These are phyloP conservation scores for Yamadazyma sp. DNA, from an alignment of 805 yeast species.

Conservation along the genomic window DNA sequence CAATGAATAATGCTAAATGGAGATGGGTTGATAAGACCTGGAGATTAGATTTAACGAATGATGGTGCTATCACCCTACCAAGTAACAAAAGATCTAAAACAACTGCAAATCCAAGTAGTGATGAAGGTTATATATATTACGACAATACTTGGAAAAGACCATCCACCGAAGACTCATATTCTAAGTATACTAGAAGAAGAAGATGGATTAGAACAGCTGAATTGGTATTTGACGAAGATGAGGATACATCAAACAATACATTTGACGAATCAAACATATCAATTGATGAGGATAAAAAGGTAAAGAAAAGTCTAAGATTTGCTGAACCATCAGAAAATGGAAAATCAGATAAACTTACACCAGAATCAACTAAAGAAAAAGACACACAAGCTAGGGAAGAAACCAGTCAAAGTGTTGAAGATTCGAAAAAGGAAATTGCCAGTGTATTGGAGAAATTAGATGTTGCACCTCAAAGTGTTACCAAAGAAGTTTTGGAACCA, in stretches of 20 bases:
- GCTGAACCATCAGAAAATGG: no score
- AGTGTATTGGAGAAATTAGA: slow-evolving; percentile 11
- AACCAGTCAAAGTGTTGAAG: slow-evolving; percentile 4
- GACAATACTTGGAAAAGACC: slow-evolving; percentile 96
- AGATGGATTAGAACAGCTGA: slow-evolving; percentile 97
- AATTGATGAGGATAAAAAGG: slow-evolving; percentile 6
- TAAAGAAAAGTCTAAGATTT: slow-evolving; percentile 35
- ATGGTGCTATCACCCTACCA: slow-evolving; percentile 74
- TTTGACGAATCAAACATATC: slow-evolving; percentile 2
- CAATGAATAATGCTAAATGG: slow-evolving; percentile 60
- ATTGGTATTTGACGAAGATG: slow-evolving; percentile 42
- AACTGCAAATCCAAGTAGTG: slow-evolving; percentile 67
- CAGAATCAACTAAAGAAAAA: slow-evolving; percentile 1
- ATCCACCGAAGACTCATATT: slow-evolving; percentile 78
- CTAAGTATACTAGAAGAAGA: slow-evolving; percentile 90
- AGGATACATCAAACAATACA: background rate
- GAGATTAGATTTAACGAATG: slow-evolving; percentile 86
- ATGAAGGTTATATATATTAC: slow-evolving; percentile 84
- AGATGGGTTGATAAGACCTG: slow-evolving; percentile 93
- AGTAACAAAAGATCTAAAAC: slow-evolving; percentile 53
- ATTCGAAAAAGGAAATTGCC: slow-evolving; percentile 5
- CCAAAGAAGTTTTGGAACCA: slow-evolving; percentile 11
- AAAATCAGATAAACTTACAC: no score
- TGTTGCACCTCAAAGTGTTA: slow-evolving; percentile 9
- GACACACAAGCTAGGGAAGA: slow-evolving; percentile 2